Percentiles rank a stretch among this genome's conserved stretches.
Conservation (phyloP, 257 asterid species). For the Lavandula angustifolia region DNA sequence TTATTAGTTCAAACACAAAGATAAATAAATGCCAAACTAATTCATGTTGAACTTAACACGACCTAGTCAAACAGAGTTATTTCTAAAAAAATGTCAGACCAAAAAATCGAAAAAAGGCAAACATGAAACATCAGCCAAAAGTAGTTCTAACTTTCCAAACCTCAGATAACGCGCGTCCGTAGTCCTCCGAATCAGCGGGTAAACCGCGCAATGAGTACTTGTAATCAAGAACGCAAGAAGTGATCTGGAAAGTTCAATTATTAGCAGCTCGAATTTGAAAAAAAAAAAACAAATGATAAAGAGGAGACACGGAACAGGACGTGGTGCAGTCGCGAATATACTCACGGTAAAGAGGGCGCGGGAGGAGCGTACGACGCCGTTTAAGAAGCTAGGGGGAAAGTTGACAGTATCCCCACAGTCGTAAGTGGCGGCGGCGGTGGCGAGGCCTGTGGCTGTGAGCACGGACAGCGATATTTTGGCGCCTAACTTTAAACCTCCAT, state of each 20-base stretch:
- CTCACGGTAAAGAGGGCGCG: constrained; percentile 71
- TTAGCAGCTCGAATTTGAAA: neutral
- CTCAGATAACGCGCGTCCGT: constrained; percentile 52
- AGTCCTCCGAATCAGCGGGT: constrained; percentile 50
- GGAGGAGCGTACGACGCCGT: constrained; percentile 80
- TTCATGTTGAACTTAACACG: neutral
- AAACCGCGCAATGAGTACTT: constrained; percentile 63
- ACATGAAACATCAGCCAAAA: no score
- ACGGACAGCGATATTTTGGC: constrained; percentile 47
- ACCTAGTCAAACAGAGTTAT: neutral
- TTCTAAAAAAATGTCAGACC: neutral
- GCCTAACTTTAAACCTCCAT: constrained; percentile 36
- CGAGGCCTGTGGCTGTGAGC: constrained; percentile 57
- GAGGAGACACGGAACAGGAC: neutral
- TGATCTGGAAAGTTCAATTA: constrained; percentile 43
- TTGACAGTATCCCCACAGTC: constrained; percentile 33
- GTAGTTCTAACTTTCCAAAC: no score
- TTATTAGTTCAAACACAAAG: neutral
- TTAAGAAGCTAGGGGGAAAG: constrained; percentile 43
- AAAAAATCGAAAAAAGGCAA: constrained; percentile 1
- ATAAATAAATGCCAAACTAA: neutral
- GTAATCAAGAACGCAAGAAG: constrained; percentile 67
- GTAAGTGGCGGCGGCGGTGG: constrained; percentile 43
- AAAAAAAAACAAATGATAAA: neutral
- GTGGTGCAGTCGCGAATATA: neutral